Evolutionary conservation across 495 filamentous ascomycete species (phyloP).

Genomic region (Penicillium psychrofluorescens): DNA sequence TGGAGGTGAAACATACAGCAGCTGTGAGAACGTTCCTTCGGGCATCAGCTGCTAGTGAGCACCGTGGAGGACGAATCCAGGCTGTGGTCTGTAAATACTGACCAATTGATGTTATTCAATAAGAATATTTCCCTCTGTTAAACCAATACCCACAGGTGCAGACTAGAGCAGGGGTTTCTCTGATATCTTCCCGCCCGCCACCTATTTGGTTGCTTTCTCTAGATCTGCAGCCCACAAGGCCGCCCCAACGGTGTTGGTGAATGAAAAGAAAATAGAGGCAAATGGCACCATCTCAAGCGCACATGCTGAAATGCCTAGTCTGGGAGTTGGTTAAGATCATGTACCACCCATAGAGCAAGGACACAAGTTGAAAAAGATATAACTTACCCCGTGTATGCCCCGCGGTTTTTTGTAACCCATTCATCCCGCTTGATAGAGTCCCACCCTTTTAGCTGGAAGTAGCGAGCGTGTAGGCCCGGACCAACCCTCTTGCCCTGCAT

Average conservation of each 20-base stretch:
- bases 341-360: background rate
- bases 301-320: constrained; percentile 70
- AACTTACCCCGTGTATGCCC: constrained; percentile 71
- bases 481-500: constrained; percentile 59
- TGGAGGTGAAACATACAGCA: constrained; percentile 37
- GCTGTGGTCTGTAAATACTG: background rate
- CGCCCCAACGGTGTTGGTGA: constrained; percentile 87
- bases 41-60: constrained; percentile 23
- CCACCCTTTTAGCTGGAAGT: constrained; percentile 89
- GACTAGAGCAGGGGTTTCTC: constrained; percentile 7
- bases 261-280: constrained; percentile 74
- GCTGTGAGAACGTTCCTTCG: constrained; percentile 34
- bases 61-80: background rate
- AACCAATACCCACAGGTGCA: constrained; percentile 1
- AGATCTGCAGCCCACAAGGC: constrained; percentile 92
- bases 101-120: background rate
- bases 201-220: constrained; percentile 45
- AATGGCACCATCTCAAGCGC: constrained; percentile 81
- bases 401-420: constrained; percentile 56
- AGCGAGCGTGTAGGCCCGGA: constrained; percentile 49
- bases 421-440: constrained; percentile 48
- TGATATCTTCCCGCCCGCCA: background rate
- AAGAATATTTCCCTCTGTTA: too few species aligned
- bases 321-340: constrained; percentile 28
- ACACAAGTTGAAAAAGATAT: constrained; percentile 7